Base-by-base conservation (phyloP, 176 grass and related monocot species). In the Phoenix dactylifera region DNA sequence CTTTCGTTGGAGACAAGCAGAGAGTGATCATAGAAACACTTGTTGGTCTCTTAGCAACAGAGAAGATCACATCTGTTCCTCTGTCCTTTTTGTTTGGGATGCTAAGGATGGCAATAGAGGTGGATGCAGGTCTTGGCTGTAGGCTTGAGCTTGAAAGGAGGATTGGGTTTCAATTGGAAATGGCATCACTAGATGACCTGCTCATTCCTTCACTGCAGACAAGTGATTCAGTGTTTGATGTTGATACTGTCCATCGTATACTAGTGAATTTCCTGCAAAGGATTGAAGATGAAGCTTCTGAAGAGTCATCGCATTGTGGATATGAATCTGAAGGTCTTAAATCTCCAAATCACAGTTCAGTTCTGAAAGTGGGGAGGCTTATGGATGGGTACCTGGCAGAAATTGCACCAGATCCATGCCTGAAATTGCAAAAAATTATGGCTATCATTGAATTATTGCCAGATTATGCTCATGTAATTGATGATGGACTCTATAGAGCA, bases 371-470 rank as follows among this genome's bases (percentile, higher is more conserved):
- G 7, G 92, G 92, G 35, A 79, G 86, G 32, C 54, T 96, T 0
- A 90, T 90, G 73, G 79, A 82, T 61, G 79, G 72, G 3, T 82
- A 82, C 54, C 72, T 82, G 25, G 79, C 79, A 5, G 87, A 96
- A 72, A 90, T 96, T 16, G 86, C 80, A 26, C 92, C 92, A 1
- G 92, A 90, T 65, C 92, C 80, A 3, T 87, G 82, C 52, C 79
- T 96, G 50, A 96, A 88, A 51, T 73, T 96, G 23, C 80, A 90
- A 62, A 96, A 96, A 55, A 88, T 96, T 65, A 96, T 90, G 92
- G 79, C 87, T 18, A 80, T 88, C 3, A 88, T 96, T 16, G 87
- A 96, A 49, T 30, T 96, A 24, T 74, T 96, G 23, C 92, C 92
- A 0, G 86, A 96, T 39, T 90, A 90, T 60, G 83, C 92, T 3